Base-by-base conservation (phyloP, 768 basidiomycete genomes). In the Collybiopsis confluens region DNA sequence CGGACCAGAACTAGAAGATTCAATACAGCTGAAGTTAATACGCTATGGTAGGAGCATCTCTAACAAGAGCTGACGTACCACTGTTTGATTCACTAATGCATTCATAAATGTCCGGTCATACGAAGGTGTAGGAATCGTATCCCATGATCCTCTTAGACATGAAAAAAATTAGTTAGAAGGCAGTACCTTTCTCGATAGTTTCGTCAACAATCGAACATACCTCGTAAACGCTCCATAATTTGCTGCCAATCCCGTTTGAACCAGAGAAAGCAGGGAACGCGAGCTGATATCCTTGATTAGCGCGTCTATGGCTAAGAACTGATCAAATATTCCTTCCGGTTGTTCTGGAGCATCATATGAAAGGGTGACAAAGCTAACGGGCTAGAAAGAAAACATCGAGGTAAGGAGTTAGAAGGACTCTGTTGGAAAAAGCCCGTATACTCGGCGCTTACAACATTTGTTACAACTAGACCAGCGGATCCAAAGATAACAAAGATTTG, bases 401-500 rank as follows among this genome's bases (percentile, higher is more conserved):
- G n/a, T n/a, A n/a, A n/a, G n/a, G n/a, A n/a, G n/a, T n/a, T n/a
- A n/a, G 55, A 23, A 37, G 59, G 53, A 20, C 58, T 46, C 26
- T 35, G 52, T 62, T 63, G 21, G 1, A 56, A 40, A 1, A 47
- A 45, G 16, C 18, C 20, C 26, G 16, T 28, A 45, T 8, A 42
- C 13, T n/a, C n/a, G 13, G 42, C 21, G 13, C 30, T 33, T 33
- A 33, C 30, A 28, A 28, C 45, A 27, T 15, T n/a, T 4, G 43
- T n/a, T 46, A 78, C 79, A 62, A 64, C 47, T 26, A 64, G 68
- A 30, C 61, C 28, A 3, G 63, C 23, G 27, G 60, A 65, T 53
- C 70, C 75, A 41, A 75, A 81, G 1, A 78, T 71, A 2, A 75
- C 68, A 41, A 83, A 71, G 6, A 81, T 66, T 2, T 54, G 56